Evolutionary conservation across 176 grass and related monocot species (phyloP), one percentile per base, ranked within the genome.

Genomic region (Alloteropsis semialata): DNA sequence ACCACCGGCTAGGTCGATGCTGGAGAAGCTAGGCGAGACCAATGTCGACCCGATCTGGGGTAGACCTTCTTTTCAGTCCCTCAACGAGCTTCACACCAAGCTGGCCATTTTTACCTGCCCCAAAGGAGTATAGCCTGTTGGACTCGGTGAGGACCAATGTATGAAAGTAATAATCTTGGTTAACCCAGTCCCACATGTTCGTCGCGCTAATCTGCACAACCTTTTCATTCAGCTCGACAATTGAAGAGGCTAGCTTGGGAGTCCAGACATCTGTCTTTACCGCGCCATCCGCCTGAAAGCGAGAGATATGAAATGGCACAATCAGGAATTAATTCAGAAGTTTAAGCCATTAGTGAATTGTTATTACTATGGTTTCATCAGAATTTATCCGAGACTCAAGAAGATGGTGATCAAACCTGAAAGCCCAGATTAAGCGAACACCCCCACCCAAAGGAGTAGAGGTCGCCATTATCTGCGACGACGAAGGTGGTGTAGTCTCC

Each of bases 131-230:
- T 21, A 91, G 12, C 77, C 87, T 94, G 22, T 81, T 86, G 0
- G 92, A 87, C 44, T 89, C 72, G 19, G 86, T 85, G 53, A 94
- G 86, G 41, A 51, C 89, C 39, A 91, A 32, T 12, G 92, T 87
- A 29, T 91, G 92, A 19, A 65, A 29, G 3, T 18, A 28, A 3
- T 3, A 0, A 2, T 10, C 33, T 2, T 0, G 1, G 42, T 36
- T 32, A 2, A n/a, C 15, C 86, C 76, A 91, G 36, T 91, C 89
- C 10, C 22, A 75, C 8, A 53, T 77, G 61, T 87, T 89, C 3
- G 86, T 89, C 15, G 85, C 48, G 61, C 92, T 90, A 24, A 91
- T 81, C 76, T 91, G 89, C 37, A 81, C 85, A 51, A 81, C n/a
- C 25, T 72, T 87, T 28, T 91, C 85, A 6, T 84, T 48, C 18